These are phyloP conservation scores for Tricholoma hemisulphureum DNA, from an alignment of 768 basidiomycete species.

Conservation along the genomic window DNA sequence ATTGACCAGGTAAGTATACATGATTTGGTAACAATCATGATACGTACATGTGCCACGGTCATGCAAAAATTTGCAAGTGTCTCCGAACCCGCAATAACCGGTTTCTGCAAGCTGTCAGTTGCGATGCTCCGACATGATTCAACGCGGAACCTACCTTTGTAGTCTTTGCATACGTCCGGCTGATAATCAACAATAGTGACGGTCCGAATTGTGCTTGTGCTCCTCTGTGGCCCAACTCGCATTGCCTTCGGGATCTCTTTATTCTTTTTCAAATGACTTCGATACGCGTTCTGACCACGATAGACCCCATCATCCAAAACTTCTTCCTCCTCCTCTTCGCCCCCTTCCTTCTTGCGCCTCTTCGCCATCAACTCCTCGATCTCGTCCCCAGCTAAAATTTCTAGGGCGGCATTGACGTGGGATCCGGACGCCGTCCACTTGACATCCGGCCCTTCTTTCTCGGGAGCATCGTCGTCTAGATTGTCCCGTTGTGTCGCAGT, in stretches of 20 bases:
- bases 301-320: slow-evolving; percentile 84
- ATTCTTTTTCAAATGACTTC: slow-evolving; percentile 75
- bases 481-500: slow-evolving; percentile 65
- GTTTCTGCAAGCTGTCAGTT: slow-evolving; percentile 62
- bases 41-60: slow-evolving; percentile 91
- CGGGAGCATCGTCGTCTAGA: slow-evolving; percentile 48
- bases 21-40: slow-evolving; percentile 6
- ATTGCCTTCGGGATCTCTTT: slow-evolving; percentile 86
- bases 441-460: slow-evolving; percentile 65
- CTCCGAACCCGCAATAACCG: slow-evolving; percentile 98
- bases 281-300: slow-evolving; percentile 79
- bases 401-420: slow-evolving; percentile 67
- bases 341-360: slow-evolving; percentile 54
- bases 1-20: slow-evolving; percentile 7
- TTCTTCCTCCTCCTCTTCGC: slow-evolving; percentile 57
- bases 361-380: slow-evolving; percentile 75
- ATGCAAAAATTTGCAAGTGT: slow-evolving; percentile 98
- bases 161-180: slow-evolving; percentile 99
- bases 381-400: slow-evolving; percentile 82
- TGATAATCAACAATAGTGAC: slow-evolving; percentile 98
- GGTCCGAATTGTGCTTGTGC: slow-evolving; percentile 80
- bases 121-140: background rate
- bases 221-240: slow-evolving; percentile 79
- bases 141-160: slow-evolving; percentile 72
- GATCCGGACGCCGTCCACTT: slow-evolving; percentile 79